phyloP scores from a whole-genome alignment of 306 rosid species.

The Cicer cuneatum region DNA sequence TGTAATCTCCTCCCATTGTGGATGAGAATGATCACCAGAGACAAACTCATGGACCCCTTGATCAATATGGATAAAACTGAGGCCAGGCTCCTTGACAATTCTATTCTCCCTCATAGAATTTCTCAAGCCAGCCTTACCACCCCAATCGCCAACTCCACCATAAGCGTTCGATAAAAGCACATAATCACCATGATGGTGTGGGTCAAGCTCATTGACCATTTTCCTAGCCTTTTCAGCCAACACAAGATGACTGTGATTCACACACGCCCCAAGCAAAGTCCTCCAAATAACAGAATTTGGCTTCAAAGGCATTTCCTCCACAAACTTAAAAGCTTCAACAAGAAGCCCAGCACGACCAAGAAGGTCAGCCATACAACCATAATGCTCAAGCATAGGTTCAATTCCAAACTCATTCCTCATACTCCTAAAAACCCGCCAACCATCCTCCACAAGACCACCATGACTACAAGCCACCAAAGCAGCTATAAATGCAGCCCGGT shows the following conservation, averaged over 20 bases:
- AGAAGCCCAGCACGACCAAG: slow-evolving; percentile 66
- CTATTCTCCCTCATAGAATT: slow-evolving; percentile 58
- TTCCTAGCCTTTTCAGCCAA: slow-evolving; percentile 64
- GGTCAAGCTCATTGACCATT: slow-evolving; percentile 55
- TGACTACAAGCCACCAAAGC: slow-evolving; percentile 73
- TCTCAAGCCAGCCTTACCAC: slow-evolving; percentile 55
- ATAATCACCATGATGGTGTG: slow-evolving; percentile 61
- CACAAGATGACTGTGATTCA: slow-evolving; percentile 53
- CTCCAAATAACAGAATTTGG: slow-evolving; percentile 72
- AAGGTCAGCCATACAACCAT: slow-evolving; percentile 73
- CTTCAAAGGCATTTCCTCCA: slow-evolving; percentile 55
- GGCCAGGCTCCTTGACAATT: slow-evolving; percentile 62
- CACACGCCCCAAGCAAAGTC: slow-evolving; percentile 72
- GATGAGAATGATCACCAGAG: slow-evolving; percentile 63
- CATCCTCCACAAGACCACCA: slow-evolving; percentile 65
- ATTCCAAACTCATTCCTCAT: slow-evolving; percentile 46
- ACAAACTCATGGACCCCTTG: slow-evolving; percentile 62
- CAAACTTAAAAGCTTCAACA: slow-evolving; percentile 62
- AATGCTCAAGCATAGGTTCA: slow-evolving; percentile 63
- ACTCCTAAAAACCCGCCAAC: slow-evolving; percentile 51
- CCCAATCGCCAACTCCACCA: slow-evolving; percentile 68
- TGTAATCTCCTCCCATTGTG: slow-evolving; percentile 53
- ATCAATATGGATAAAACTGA: slow-evolving; percentile 57
- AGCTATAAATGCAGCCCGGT: slow-evolving; percentile 46
- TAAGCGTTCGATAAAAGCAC: slow-evolving; percentile 67